phyloP scores from a whole-genome alignment of 2,329 filamentous ascomycete genomes.

The Aspergillus novofumigatus region DNA sequence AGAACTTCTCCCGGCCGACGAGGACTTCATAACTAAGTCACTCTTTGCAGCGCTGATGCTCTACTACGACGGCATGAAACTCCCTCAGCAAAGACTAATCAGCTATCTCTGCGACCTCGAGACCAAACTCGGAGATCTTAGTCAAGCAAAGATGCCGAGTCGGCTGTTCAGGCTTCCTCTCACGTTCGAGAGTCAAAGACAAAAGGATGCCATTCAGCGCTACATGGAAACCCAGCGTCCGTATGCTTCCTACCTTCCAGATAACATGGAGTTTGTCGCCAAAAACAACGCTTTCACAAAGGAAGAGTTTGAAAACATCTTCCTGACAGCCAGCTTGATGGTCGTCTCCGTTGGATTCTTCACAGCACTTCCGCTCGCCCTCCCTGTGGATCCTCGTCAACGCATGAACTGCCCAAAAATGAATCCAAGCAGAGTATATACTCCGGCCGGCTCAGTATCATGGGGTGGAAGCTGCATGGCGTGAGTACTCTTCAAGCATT shows the following conservation, averaged over 20 bases:
- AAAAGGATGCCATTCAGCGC: slow-evolving; percentile 51
- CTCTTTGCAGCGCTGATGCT: slow-evolving; percentile 38
- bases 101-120: slow-evolving; percentile 36
- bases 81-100: slow-evolving; percentile 37
- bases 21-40: neutral
- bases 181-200: slow-evolving; percentile 36
- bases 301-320: slow-evolving; percentile 49
- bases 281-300: slow-evolving; percentile 51
- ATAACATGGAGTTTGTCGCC: slow-evolving; percentile 56
- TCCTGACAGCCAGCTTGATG: slow-evolving; percentile 49
- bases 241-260: slow-evolving; percentile 59
- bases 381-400: slow-evolving; percentile 53
- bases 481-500: slow-evolving; percentile 9
- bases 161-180: slow-evolving; percentile 45
- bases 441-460: slow-evolving; percentile 52
- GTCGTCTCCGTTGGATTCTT: slow-evolving; percentile 54
- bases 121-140: slow-evolving; percentile 37
- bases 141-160: slow-evolving; percentile 39
- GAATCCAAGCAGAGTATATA: slow-evolving; percentile 55
- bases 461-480: slow-evolving; percentile 55
- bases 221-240: slow-evolving; percentile 60
- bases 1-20: slow-evolving; percentile 1
- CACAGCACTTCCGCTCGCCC: slow-evolving; percentile 49
- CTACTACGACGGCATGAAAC: slow-evolving; percentile 43
- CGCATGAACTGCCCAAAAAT: slow-evolving; percentile 53